Evolutionary conservation across 2,329 filamentous ascomycete species (phyloP).

Genomic region (Penicillium hesseltinei): DNA sequence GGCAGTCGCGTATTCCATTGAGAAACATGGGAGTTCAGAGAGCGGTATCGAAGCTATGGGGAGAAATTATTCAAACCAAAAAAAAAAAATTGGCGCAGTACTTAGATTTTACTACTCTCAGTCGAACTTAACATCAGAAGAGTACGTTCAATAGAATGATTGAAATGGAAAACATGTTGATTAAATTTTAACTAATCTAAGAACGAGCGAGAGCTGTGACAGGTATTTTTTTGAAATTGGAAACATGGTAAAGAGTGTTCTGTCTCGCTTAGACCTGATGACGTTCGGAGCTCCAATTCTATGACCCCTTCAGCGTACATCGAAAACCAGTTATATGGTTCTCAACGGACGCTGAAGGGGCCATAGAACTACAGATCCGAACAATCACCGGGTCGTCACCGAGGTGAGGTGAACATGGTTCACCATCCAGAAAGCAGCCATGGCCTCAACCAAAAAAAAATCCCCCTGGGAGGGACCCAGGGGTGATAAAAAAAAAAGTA

Average conservation of each 20-base stretch:
- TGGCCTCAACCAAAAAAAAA: not conserved
- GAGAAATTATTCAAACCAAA: too few relatives aligned
- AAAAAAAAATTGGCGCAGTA: too few relatives aligned
- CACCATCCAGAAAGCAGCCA: not conserved
- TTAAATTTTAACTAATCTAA: not conserved
- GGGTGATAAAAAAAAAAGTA: not conserved
- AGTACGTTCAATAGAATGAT: not conserved
- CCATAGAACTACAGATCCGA: constrained; percentile 2
- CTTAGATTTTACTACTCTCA: not conserved
- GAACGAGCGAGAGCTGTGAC: not conserved
- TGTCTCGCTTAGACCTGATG: not conserved
- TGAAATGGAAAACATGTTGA: not conserved
- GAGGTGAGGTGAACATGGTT: not conserved
- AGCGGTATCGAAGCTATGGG: too few relatives aligned
- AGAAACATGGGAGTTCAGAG: too few relatives aligned
- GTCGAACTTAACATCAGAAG: not conserved
- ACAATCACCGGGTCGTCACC: not conserved
- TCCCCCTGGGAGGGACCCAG: not conserved
- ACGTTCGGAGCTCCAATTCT: not conserved
- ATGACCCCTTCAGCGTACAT: constrained; percentile 13
- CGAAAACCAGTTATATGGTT: constrained; percentile 3
- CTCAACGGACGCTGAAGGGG: constrained; percentile 11
- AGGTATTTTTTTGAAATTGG: not conserved
- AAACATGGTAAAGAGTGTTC: not conserved
- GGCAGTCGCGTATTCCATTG: not conserved